Percentiles rank a stretch among this genome's conserved stretches.
Conservation (phyloP, 352 stramenopile genomes). For the Lagenidium sp. region DNA sequence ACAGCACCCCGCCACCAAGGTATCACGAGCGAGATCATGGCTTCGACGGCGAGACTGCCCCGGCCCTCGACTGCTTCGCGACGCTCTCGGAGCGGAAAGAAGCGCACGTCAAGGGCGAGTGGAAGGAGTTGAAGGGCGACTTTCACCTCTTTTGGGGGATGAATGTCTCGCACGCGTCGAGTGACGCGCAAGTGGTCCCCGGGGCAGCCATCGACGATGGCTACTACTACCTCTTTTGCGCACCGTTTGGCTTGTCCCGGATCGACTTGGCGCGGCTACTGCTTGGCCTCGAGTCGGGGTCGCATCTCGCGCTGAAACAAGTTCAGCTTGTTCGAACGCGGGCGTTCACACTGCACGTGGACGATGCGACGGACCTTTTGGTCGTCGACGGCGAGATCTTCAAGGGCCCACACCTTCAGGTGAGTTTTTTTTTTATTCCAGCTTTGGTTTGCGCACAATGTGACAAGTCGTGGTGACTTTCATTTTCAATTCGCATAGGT, state of each 20-base stretch:
- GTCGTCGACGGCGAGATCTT: conserved; percentile 27
- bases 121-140: conserved; percentile 17
- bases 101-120: conserved; percentile 14
- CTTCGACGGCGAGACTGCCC: conserved; percentile 14
- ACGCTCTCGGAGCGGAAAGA: conserved; percentile 9
- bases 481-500: no score
- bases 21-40: conserved; percentile 19
- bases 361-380: conserved; percentile 15
- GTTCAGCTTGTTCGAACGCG: conserved; percentile 27
- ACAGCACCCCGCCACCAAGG: conserved; percentile 5
- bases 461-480: no score
- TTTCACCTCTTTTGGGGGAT: conserved; percentile 38
- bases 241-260: conserved; percentile 9
- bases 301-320: conserved; percentile 13
- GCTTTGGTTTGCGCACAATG: no score
- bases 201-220: conserved; percentile 24
- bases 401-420: conserved; percentile 17
- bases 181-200: conserved; percentile 17
- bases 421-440: conserved; percentile 2
- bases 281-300: conserved; percentile 19
- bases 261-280: conserved; percentile 17
- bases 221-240: conserved; percentile 18
- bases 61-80: conserved; percentile 14
- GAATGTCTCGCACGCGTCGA: conserved; percentile 22
- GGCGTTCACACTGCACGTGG: conserved; percentile 21